phyloP scores from a whole-genome alignment of 179 eudicot species.

The Drosera spatulata region DNA sequence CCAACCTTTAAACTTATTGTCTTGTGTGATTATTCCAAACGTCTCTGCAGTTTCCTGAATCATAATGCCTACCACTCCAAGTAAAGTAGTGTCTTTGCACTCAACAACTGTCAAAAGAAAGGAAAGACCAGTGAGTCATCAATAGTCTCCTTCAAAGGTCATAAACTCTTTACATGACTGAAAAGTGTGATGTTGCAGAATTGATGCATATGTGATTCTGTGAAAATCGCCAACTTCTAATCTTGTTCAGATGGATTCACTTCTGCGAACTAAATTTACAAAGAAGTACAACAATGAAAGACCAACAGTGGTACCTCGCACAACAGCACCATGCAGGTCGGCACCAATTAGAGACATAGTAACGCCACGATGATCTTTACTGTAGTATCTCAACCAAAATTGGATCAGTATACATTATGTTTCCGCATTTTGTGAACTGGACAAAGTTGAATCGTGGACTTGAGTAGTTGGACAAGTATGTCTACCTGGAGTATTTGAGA shows the following conservation, averaged over 20 bases:
- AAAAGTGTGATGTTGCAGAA: too few relatives aligned
- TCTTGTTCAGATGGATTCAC: not conserved
- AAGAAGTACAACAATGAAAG: not conserved
- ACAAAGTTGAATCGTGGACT: too few relatives aligned
- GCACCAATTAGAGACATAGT: conserved; percentile 39
- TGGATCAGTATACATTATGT: too few relatives aligned
- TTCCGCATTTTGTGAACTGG: too few relatives aligned
- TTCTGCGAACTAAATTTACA: not conserved
- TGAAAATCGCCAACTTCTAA: too few relatives aligned
- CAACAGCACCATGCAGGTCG: conserved; percentile 81
- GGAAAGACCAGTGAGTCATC: not conserved
- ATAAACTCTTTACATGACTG: too few relatives aligned
- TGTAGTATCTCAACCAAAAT: too few relatives aligned
- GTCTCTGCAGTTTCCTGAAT: conserved; percentile 82
- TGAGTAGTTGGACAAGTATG: too few relatives aligned
- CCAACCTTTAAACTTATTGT: conserved; percentile 60
- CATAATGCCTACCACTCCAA: conserved; percentile 70
- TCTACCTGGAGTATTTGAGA: too few relatives aligned
- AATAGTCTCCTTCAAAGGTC: not conserved
- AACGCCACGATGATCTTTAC: too few relatives aligned
- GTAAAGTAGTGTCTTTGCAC: conserved; percentile 37
- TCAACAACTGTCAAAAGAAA: conserved; percentile 47
- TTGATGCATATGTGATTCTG: too few relatives aligned
- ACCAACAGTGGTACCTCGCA: conserved; percentile 36
- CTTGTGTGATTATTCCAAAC: conserved; percentile 64